These are phyloP conservation scores for Debaryomyces udenii DNA, from an alignment of 1,139 yeast genomes.

Conservation along the genomic window DNA sequence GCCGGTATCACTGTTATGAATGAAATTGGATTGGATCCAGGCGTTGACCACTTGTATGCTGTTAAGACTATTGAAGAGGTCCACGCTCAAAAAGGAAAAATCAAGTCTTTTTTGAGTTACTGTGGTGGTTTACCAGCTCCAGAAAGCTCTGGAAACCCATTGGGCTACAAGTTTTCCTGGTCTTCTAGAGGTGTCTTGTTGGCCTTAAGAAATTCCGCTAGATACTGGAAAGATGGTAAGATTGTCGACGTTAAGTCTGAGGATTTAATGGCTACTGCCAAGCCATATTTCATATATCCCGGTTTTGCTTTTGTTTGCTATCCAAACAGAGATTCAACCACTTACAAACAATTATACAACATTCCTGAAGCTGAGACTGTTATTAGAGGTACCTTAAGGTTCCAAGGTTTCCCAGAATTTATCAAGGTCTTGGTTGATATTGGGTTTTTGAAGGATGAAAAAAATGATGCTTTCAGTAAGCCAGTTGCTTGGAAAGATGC, in stretches of 20 bases:
- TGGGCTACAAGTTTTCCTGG: slow-evolving; percentile 99
- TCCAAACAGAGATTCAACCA: slow-evolving; percentile 97
- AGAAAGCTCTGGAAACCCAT: slow-evolving; percentile 94
- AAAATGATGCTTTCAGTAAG: slow-evolving; percentile 56
- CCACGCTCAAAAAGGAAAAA: slow-evolving; percentile 87
- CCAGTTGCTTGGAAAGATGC: slow-evolving; percentile 89
- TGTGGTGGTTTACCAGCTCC: slow-evolving; percentile 99
- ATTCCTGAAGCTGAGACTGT: slow-evolving; percentile 98
- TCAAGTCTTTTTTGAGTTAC: slow-evolving; percentile 89
- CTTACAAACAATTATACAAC: slow-evolving; percentile 85
- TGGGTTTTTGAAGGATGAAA: slow-evolving; percentile 85
- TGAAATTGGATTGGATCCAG: slow-evolving; percentile 96
- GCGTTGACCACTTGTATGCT: slow-evolving; percentile 97
- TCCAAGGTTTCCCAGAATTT: slow-evolving; percentile 98
- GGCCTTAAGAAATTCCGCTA: slow-evolving; percentile 93
- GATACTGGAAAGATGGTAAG: slow-evolving; percentile 84
- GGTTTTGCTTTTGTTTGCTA: slow-evolving; percentile 94
- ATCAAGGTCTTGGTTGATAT: slow-evolving; percentile 92
- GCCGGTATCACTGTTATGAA: slow-evolving; percentile 92
- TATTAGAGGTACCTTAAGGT: slow-evolving; percentile 95
- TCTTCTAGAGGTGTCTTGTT: slow-evolving; percentile 96
- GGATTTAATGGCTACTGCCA: slow-evolving; percentile 92
- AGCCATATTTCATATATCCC: slow-evolving; percentile 94
- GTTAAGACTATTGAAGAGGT: slow-evolving; percentile 98
- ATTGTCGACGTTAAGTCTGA: slow-evolving; percentile 80